Evolutionary conservation across 208 protist species (phyloP), one percentile per base, ranked within the genome.

Genomic region (Novymonas esmeraldas): DNA sequence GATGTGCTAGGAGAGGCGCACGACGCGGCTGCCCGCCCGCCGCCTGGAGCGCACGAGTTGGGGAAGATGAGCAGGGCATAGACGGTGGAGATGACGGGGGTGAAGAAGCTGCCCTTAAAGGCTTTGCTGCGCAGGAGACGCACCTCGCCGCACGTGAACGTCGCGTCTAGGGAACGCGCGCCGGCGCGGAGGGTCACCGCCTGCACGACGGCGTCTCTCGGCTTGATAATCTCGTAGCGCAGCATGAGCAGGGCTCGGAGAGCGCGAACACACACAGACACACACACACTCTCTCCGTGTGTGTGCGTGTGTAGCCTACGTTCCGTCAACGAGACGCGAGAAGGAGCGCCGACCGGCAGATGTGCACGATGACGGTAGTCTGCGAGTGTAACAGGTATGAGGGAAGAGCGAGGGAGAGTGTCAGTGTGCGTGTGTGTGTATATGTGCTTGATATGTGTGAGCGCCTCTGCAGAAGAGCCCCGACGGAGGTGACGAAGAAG

Each of bases 41-140:
- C 54, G 5, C 20, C 39, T 13, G 65, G 55, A 1, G 52, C 49
- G 36, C 65, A 70, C 14, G 68, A 74, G 51, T 61, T 66, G 6
- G 86, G 91, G 54, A 94, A 92, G 20, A 90, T 24, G 2, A 96
- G 54, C 26, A 94, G 72, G 18, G 90, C 64, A 26, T 82, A 64
- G 28, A 68, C 78, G 38, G 87, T 93, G 13, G 91, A 86, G 14
- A 93, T 64, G 44, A 92, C 87, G 3, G 91, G 91, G 6, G 82
- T 81, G 34, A 96, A 86, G 42, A 90, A 84, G 38, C 85, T 75
- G 24, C 78, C 76, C 63, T 94, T 96, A 46, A 84, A 90, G n/a
- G 42, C 70, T 42, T 72, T 66, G 45, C 72, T 57, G 22, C 91
- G 86, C 31, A 92, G 57, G 11, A 96, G 63, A 14, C 81, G 77